Evolutionary conservation across 208 protist genomes (phyloP).

Genomic region (Leptomonas pyrrhocoris): DNA sequence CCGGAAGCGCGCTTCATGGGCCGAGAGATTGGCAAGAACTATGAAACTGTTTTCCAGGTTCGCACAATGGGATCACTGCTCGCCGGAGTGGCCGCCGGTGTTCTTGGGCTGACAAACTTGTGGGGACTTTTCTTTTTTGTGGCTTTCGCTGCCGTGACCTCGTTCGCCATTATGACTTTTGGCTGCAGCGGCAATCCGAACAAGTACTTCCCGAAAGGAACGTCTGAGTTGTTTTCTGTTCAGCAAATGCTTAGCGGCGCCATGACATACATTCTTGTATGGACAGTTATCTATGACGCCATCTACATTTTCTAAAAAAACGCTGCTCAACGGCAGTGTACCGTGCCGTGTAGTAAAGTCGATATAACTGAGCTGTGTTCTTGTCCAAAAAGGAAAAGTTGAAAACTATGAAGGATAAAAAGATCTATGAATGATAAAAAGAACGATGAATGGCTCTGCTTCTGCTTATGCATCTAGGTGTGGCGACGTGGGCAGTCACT

Average conservation of each 20-base stretch:
- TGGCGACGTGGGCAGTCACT: no score
- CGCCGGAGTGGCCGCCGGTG: slow-evolving; percentile 72
- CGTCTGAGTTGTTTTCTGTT: slow-evolving; percentile 69
- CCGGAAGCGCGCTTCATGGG: slow-evolving; percentile 64
- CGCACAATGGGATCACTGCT: slow-evolving; percentile 78
- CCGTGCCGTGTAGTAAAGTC: neutral
- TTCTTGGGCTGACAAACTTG: slow-evolving; percentile 77
- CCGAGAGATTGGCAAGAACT: slow-evolving; percentile 58
- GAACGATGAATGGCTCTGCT: neutral
- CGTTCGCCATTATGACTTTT: slow-evolving; percentile 55
- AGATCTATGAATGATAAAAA: neutral
- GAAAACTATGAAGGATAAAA: neutral
- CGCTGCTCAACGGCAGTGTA: neutral
- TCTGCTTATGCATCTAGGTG: neutral
- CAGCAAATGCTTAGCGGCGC: slow-evolving; percentile 58
- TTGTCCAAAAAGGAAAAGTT: neutral
- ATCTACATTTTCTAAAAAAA: slow-evolving; percentile 86
- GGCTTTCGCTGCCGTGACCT: slow-evolving; percentile 54
- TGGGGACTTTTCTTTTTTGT: slow-evolving; percentile 77
- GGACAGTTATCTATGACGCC: slow-evolving; percentile 87
- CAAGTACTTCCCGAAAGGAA: slow-evolving; percentile 81
- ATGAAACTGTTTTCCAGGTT: slow-evolving; percentile 62
- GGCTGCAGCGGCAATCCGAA: slow-evolving; percentile 57
- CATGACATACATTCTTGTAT: slow-evolving; percentile 86
- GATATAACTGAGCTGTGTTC: slow-evolving; percentile 1